phyloP scores from a whole-genome alignment of 768 basidiomycete species.

The Lactifluus echinatus region DNA sequence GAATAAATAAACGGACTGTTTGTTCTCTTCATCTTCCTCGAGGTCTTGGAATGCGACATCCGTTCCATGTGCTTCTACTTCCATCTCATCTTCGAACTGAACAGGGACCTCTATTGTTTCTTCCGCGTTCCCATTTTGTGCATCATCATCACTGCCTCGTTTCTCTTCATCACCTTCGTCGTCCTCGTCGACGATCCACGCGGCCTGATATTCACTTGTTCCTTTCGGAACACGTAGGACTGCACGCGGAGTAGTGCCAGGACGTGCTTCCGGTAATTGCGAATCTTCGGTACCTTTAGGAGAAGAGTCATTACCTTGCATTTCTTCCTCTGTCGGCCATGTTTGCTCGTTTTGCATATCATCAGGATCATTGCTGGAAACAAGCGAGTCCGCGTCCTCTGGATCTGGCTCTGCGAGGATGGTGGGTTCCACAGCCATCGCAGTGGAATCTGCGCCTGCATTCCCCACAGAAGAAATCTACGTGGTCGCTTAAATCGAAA shows the following conservation, averaged over 20 bases:
- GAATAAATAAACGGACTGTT: slow-evolving; percentile 54
- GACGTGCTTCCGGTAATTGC: slow-evolving; percentile 51
- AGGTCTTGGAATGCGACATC: slow-evolving; percentile 65
- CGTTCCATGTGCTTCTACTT: slow-evolving; percentile 32
- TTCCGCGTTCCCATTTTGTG: slow-evolving; percentile 37
- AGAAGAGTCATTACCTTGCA: slow-evolving; percentile 40
- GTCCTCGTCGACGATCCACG: slow-evolving; percentile 88
- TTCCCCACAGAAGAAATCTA: slow-evolving; percentile 52
- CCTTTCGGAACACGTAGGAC: slow-evolving; percentile 89
- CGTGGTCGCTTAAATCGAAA: background rate
- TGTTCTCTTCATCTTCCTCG: slow-evolving; percentile 75
- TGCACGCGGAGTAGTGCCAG: slow-evolving; percentile 68
- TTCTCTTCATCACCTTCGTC: slow-evolving; percentile 34
- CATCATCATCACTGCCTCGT: slow-evolving; percentile 26
- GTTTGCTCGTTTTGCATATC: slow-evolving; percentile 93
- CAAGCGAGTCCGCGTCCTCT: slow-evolving; percentile 71
- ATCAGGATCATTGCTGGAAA: slow-evolving; percentile 82
- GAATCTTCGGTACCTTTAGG: slow-evolving; percentile 24
- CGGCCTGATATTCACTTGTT: slow-evolving; percentile 93
- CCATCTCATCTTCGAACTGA: slow-evolving; percentile 45
- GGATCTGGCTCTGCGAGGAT: slow-evolving; percentile 56
- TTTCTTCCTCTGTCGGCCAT: slow-evolving; percentile 97
- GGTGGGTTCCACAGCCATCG: slow-evolving; percentile 63
- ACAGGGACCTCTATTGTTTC: slow-evolving; percentile 51
- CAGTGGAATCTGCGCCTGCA: slow-evolving; percentile 30